Percentiles rank a stretch among this genome's conserved stretches.
These are phyloP conservation scores for Suillus luteus DNA, from an alignment of 768 basidiomycete genomes.

Conservation along the genomic window DNA sequence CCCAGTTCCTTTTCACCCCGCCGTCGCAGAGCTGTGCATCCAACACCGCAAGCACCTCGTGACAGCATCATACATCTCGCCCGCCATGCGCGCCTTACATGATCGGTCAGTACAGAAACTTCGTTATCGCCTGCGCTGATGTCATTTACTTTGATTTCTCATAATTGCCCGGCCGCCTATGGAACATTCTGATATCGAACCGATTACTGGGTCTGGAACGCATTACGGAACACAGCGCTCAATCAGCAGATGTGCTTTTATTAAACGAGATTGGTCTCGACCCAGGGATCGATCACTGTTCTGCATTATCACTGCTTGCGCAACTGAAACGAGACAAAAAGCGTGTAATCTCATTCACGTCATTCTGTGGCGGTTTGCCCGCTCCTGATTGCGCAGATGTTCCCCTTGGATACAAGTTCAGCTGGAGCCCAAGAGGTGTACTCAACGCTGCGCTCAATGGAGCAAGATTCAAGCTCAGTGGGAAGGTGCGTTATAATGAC, in stretches of 20 bases:
- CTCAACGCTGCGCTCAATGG: slow-evolving; percentile 75
- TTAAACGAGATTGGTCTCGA: slow-evolving; percentile 91
- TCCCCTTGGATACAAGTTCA: slow-evolving; percentile 89
- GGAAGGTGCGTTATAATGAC: slow-evolving; percentile 45
- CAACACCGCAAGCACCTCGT: slow-evolving; percentile 71
- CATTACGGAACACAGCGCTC: slow-evolving; percentile 46
- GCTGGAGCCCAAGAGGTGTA: slow-evolving; percentile 91
- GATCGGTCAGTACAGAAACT: slow-evolving; percentile 45
- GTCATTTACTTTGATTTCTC: not conserved
- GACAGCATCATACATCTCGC: slow-evolving; percentile 89
- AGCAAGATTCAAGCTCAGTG: slow-evolving; percentile 63
- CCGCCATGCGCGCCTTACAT: slow-evolving; percentile 70
- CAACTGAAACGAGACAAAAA: slow-evolving; percentile 53
- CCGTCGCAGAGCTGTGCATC: slow-evolving; percentile 75
- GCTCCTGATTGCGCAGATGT: slow-evolving; percentile 64
- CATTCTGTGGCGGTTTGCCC: slow-evolving; percentile 93
- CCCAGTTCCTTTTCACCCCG: slow-evolving; percentile 72
- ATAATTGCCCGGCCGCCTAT: not conserved
- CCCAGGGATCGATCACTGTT: slow-evolving; percentile 89
- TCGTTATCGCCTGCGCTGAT: not conserved
- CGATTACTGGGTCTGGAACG: not conserved
- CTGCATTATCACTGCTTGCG: slow-evolving; percentile 71
- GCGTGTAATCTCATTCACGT: slow-evolving; percentile 70
- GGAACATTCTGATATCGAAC: not conserved
- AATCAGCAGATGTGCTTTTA: slow-evolving; percentile 63